A percentile compares a stretch with the other conserved stretches of the same genome.
Evolutionary conservation across 306 rosid genomes (phyloP).

Genomic region (Sechiopsis laciniata): DNA sequence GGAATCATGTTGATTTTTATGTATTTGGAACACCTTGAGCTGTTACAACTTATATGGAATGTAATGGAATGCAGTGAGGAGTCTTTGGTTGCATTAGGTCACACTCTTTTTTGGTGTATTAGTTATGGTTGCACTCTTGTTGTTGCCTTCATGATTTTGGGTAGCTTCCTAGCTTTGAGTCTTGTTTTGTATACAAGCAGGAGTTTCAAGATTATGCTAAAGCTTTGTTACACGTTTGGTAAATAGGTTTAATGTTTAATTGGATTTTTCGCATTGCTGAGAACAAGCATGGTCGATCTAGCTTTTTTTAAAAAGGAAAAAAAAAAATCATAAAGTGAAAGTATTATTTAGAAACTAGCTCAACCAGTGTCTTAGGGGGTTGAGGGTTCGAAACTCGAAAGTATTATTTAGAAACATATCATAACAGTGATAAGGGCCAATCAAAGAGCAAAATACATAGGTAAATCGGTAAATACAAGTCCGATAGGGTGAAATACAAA

Average conservation of each 20-base stretch:
- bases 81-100: not conserved
- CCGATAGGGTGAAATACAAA: too few relatives aligned
- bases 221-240: not conserved
- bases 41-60: not conserved
- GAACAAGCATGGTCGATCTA: too few relatives aligned
- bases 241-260: not conserved
- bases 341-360: too few relatives aligned
- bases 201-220: not conserved
- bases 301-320: too few relatives aligned
- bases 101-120: not conserved
- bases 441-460: too few relatives aligned
- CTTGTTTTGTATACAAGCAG: slow-evolving; percentile 6
- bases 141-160: not conserved
- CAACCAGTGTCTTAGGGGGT: too few relatives aligned
- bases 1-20: not conserved
- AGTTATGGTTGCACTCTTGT: not conserved
- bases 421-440: too few relatives aligned
- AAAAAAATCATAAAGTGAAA: too few relatives aligned
- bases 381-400: too few relatives aligned
- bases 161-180: not conserved
- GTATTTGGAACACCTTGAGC: not conserved
- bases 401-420: too few relatives aligned
- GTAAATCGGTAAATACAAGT: too few relatives aligned
- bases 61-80: not conserved
- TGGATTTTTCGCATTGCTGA: not conserved